These are phyloP conservation scores for Alternaria incomplexa DNA, from an alignment of 2,329 filamentous ascomycete species.

Conservation along the genomic window DNA sequence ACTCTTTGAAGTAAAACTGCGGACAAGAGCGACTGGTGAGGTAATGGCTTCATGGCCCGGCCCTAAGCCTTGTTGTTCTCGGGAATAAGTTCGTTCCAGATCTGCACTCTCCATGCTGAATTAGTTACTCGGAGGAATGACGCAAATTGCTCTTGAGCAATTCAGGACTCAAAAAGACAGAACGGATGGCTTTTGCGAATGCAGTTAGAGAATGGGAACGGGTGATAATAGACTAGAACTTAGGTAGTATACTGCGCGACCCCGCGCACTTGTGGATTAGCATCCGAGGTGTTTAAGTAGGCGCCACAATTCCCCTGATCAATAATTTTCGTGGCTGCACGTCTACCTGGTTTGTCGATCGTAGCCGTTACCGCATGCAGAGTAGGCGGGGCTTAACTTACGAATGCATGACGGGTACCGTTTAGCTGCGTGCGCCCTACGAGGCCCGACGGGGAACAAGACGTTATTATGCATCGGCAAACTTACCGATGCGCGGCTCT, in stretches of 20 bases:
- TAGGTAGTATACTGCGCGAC: conserved; percentile 5
- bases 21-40: conserved; percentile 36
- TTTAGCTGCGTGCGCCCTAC: conserved; percentile 1
- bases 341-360: conserved; percentile 12
- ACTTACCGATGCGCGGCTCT: background rate
- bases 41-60: conserved; percentile 29
- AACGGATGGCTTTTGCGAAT: background rate
- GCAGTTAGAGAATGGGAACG: conserved; percentile 4
- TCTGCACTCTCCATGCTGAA: conserved; percentile 27
- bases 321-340: conserved; percentile 10
- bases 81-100: conserved; percentile 44
- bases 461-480: background rate
- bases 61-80: conserved; percentile 38
- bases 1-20: conserved; percentile 34
- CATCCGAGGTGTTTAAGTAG: conserved; percentile 14
- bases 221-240: background rate
- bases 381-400: conserved; percentile 17
- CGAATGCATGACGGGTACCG: conserved; percentile 11
- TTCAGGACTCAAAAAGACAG: background rate
- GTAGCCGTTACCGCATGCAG: conserved; percentile 10
- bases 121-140: background rate
- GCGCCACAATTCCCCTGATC: background rate
- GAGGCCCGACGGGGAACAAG: background rate
- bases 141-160: conserved; percentile 12
- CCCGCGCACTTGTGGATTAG: conserved; percentile 9